Evolutionary conservation across 1,284 basidiomycete species (phyloP), one percentile per base, ranked within the genome.

Genomic region (Tilletiaria anomala): DNA sequence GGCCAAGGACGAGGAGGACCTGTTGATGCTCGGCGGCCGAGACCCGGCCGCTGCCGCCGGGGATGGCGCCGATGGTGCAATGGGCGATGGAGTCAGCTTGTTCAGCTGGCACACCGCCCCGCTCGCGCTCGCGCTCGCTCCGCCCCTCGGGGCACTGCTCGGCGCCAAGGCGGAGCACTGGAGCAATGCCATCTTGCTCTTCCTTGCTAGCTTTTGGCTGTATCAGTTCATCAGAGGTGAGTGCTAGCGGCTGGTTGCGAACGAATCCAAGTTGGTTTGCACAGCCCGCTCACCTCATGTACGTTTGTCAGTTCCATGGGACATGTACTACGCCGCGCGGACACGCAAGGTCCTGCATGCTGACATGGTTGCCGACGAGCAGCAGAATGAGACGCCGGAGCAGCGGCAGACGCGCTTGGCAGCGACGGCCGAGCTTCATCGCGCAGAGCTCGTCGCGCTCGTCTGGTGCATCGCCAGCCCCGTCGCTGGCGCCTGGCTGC

Each of bases 141-240:
- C 59, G 6, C 53, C 59, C n/a, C 36, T 59, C 3, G 51, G 52
- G 6, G 49, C 56, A 2, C 38, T 61, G 3, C 37, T 61, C 14
- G 59, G 59, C 24, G 59, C 67, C n/a, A 50, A 59, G 20, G 65
- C 66, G 6, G 65, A 68, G 47, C 56, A 59, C 24, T 70, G 68
- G 68, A 57, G 56, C 21, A 68, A 70, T 41, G 65, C 58, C 11
- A 60, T 70, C 37, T 51, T 69, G 34, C 58, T 70, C 47, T 42
- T 67, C 15, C 53, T 70, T 15, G 54, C 64, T 23, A 54, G 53
- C 43, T 70, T 68, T 45, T 69, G 67, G 57, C 51, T 61, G 16
- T 61, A 56, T 36, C 58, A 61, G 26, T 58, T 56, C 35, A 44
- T 60, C 19, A 29, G 35, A 4, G n/a, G n/a, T n/a, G n/a, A n/a